Evolutionary conservation across 169 alveolate genomes (phyloP).

Genomic region (Fabrea salina): DNA sequence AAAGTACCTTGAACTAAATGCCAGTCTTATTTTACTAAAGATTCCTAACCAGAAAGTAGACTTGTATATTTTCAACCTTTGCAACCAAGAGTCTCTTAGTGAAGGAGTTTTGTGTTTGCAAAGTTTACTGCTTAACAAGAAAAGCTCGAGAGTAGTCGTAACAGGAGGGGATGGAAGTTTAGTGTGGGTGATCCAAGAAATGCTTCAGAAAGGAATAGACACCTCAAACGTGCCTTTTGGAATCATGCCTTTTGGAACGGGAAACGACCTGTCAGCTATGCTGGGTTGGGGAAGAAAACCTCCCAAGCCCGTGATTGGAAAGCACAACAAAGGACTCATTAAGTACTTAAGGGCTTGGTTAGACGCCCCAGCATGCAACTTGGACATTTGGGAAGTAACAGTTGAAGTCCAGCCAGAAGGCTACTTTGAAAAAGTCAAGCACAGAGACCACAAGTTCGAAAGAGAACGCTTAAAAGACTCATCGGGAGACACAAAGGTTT

Average conservation of each 20-base stretch:
- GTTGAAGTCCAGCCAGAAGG: slow-evolving; percentile 83
- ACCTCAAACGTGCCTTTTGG: slow-evolving; percentile 74
- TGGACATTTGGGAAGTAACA: slow-evolving; percentile 88
- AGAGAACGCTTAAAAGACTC: too few species aligned
- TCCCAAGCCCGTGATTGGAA: not conserved
- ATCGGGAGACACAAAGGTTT: slow-evolving; percentile 27
- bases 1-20: not conserved
- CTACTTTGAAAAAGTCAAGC: slow-evolving; percentile 46
- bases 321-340: slow-evolving; percentile 41
- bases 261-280: slow-evolving; percentile 93
- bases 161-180: slow-evolving; percentile 97
- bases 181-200: slow-evolving; percentile 89
- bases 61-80: not conserved
- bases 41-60: not conserved
- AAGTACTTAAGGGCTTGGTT: slow-evolving; percentile 64
- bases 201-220: slow-evolving; percentile 76
- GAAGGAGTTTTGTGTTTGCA: not conserved
- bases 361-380: slow-evolving; percentile 69
- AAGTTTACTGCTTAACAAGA: not conserved
- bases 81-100: not conserved
- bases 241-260: slow-evolving; percentile 94
- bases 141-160: slow-evolving; percentile 67
- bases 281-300: slow-evolving; percentile 78
- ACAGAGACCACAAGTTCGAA: too few species aligned
- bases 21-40: not conserved